Evolutionary conservation across 192 early-diverging fungal genomes (phyloP), one percentile per base, ranked within the genome.

Genomic region (Diversispora epigaea): DNA sequence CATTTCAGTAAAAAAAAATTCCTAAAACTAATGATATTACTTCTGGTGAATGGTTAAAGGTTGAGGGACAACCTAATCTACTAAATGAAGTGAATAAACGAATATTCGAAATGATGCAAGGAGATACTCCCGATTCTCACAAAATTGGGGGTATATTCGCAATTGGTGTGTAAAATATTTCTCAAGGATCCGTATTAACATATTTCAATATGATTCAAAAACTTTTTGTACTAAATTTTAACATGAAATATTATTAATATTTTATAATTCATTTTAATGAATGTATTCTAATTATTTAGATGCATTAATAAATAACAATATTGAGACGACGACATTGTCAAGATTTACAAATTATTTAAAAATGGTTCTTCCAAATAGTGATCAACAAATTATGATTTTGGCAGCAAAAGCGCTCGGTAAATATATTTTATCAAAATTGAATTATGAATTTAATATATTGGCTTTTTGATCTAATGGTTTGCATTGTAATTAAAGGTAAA

Each of bases 291-390:
- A 15, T 43, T 15, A 57, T 49, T n/a, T 60, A 73, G 71, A 73
- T 22, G 22, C 71, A 44, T 49, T 73, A 6, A 73, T 73, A 8
- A 63, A 62, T 45, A 73, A 73, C 47, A 73, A 73, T 61, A 73
- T 73, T 21, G 71, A 73, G 49, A 73, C 71, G 19, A 73, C 71
- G 3, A 73, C 71, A 22, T 40, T 73, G 19, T 50, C 88, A 17
- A 84, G 92, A 52, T 94, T 91, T 67, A 88, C 89, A 3, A 94
- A 92, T 73, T 94, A 94, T 73, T 78, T 94, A 57, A 81, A 89
- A 11, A 85, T 86, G 41, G 87, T 93, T 32, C 79, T 94, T 22
- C 92, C 92, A 80, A 76, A 88, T 52, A 68, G 68, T 49, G 71
- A 73, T 45, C 86, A 85, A n/a, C 86, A 89, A 72, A 87, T 90